Conservation (phyloP, 352 stramenopile genomes). For the Globisporangium ultimum region DNA sequence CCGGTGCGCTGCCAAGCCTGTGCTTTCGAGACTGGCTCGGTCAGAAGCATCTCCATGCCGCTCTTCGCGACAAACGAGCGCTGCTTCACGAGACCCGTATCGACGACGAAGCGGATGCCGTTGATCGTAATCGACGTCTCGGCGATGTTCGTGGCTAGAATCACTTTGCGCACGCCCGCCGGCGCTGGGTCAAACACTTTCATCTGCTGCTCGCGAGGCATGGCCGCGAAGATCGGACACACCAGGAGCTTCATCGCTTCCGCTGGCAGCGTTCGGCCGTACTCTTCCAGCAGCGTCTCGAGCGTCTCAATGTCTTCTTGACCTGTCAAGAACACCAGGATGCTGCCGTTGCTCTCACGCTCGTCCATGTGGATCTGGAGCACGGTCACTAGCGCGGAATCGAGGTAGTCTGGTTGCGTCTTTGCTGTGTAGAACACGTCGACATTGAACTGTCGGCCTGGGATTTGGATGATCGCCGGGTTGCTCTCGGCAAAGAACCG, state of each 20-base stretch:
- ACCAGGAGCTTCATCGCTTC: slow-evolving; percentile 80
- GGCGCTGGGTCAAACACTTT: slow-evolving; percentile 89
- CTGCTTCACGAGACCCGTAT: slow-evolving; percentile 87
- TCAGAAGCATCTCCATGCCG: slow-evolving; percentile 88
- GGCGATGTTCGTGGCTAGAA: slow-evolving; percentile 95
- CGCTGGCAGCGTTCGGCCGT: slow-evolving; percentile 62
- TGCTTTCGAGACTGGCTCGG: slow-evolving; percentile 84
- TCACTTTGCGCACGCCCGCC: slow-evolving; percentile 87
- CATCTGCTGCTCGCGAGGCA: slow-evolving; percentile 95
- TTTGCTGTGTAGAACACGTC: slow-evolving; percentile 89
- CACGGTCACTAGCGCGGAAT: slow-evolving; percentile 83
- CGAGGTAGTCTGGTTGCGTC: slow-evolving; percentile 87
- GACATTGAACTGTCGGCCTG: slow-evolving; percentile 86
- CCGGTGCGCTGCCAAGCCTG: slow-evolving; percentile 90
- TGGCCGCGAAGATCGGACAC: slow-evolving; percentile 94
- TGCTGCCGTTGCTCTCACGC: slow-evolving; percentile 74
- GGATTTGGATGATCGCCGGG: slow-evolving; percentile 82
- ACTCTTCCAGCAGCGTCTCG: slow-evolving; percentile 82
- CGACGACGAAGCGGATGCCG: slow-evolving; percentile 89
- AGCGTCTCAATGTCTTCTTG: slow-evolving; percentile 96
- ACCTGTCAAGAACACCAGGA: slow-evolving; percentile 94
- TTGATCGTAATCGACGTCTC: slow-evolving; percentile 99
- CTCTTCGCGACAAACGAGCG: slow-evolving; percentile 84
- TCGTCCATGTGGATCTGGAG: slow-evolving; percentile 90
- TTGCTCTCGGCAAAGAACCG: slow-evolving; percentile 91